Evolutionary conservation across 2,329 filamentous ascomycete genomes (phyloP).

Genomic region (Sporothrix schenckii): DNA sequence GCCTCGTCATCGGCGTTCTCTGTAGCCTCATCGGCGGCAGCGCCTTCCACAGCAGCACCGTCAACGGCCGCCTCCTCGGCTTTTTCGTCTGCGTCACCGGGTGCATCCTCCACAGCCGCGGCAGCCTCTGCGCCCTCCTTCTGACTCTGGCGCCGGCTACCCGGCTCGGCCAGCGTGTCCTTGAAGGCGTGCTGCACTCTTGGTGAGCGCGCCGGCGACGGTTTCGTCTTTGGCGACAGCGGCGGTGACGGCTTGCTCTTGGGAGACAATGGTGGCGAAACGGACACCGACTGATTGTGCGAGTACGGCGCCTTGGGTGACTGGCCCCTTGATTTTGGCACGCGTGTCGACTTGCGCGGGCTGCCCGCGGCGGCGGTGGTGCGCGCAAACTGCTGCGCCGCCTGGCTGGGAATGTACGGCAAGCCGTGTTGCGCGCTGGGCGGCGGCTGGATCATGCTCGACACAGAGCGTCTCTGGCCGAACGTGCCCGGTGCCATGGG

Average conservation of each 20-base stretch:
- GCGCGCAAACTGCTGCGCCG: slow-evolving; percentile 57
- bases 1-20: background rate
- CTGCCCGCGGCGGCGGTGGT: slow-evolving; percentile 51
- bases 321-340: background rate
- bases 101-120: background rate
- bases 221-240: background rate
- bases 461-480: background rate
- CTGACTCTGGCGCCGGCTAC: slow-evolving; percentile 8
- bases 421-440: slow-evolving; percentile 28
- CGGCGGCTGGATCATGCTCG: background rate
- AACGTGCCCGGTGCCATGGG: background rate
- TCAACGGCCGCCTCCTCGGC: background rate
- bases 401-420: slow-evolving; percentile 57
- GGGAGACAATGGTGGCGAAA: background rate
- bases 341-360: background rate
- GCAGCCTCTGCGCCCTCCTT: background rate
- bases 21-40: background rate
- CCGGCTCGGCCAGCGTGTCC: slow-evolving; percentile 7
- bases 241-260: background rate
- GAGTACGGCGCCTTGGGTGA: background rate
- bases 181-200: slow-evolving; percentile 17
- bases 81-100: background rate
- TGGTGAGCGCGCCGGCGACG: background rate
- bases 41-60: background rate
- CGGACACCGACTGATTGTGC: slow-evolving; percentile 2